Base-by-base conservation (phyloP, 192 early-diverging fungal species). In the Rhizophagus clarus region DNA sequence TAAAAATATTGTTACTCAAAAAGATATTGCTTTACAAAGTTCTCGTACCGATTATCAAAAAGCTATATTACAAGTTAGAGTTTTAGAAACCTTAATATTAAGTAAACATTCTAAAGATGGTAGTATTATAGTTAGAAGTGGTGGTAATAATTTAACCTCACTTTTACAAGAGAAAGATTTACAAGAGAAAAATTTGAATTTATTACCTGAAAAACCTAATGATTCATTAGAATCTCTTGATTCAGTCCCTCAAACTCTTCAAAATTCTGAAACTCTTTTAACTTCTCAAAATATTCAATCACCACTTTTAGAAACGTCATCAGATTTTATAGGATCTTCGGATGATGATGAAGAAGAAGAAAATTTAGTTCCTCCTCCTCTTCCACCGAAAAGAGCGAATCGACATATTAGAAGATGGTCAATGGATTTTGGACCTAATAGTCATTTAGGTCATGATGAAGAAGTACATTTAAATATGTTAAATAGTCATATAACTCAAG, bases 81-180 rank as follows among this genome's bases (percentile, higher is more conserved):
- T 76, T 10, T 76, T 76, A 11, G 74, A 76, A 34, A 32, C 74
- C 63, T 63, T 62, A 4, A 26, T 76, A 17, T 62, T 76, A 40
- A 76, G 61, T 61, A 76, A 61, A 61, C 51, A 63, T 62, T n/a
- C 74, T 24, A 76, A 76, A 62, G 74, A 76, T 62, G 74, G 74
- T 34, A 76, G 56, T 76, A 62, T 76, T 1, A 76, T 76, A 5
- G 9, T 76, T 11, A 76, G 74, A 28, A 76, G 49, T 40, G 61
- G 51, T 34, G 9, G 31, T 61, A 34, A 34, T 47, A 72, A 72
- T 49, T 14, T 12, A 14, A 5, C 15, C 20, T 56, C 49, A 3
- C 10, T 14, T 15, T 4, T 29, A 72, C n/a, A n/a, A 37, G 9
- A 22, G 22, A 69, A 1, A 69, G 34, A 31, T n/a, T 2, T 24